Conservation (phyloP, 2,329 filamentous ascomycete genomes). For the Chaetomium globosum region DNA sequence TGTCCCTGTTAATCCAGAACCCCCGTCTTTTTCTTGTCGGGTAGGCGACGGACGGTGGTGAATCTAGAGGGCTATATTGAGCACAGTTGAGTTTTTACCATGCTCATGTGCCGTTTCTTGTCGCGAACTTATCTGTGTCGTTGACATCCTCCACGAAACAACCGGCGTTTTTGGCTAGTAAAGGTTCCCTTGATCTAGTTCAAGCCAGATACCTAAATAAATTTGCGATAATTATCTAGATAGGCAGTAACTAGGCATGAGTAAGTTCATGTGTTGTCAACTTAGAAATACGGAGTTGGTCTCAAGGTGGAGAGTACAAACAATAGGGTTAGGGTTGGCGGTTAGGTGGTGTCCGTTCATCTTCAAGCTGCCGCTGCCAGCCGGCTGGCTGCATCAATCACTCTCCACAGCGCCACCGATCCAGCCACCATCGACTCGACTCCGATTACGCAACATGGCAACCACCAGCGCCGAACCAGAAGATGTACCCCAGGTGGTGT, state of each 20-base stretch:
- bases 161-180: background rate
- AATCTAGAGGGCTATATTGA: background rate
- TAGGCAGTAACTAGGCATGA: background rate
- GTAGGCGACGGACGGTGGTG: background rate
- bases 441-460: conserved; percentile 26
- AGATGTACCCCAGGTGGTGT: conserved; percentile 49
- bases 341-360: background rate
- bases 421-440: conserved; percentile 9
- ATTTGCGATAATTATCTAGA: background rate
- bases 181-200: background rate
- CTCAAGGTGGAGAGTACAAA: too few species aligned
- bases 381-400: background rate
- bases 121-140: background rate
- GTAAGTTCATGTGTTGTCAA: background rate
- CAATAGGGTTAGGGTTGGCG: conserved; percentile 18
- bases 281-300: too few species aligned
- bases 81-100: background rate
- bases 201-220: background rate
- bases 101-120: background rate
- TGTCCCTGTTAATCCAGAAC: background rate
- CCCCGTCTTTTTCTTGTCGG: background rate
- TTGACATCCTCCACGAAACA: background rate
- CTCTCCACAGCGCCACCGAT: conserved; percentile 1
- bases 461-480: conserved; percentile 28
- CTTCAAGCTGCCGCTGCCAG: background rate